These are phyloP conservation scores for Teunomyces lycoperdinae DNA, from an alignment of 805 yeast genomes.

Conservation along the genomic window DNA sequence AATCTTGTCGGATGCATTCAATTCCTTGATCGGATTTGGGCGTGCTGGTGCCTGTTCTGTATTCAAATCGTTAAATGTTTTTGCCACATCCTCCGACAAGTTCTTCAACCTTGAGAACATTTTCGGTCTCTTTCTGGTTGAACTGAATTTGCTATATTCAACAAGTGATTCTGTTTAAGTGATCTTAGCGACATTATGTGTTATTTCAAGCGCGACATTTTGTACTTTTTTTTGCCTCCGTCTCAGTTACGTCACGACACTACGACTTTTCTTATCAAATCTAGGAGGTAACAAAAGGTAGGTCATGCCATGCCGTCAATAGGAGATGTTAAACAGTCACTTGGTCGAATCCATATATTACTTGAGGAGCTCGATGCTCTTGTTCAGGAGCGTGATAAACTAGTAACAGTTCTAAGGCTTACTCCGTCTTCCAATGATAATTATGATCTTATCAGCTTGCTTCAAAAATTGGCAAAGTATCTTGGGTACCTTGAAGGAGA, in stretches of 20 bases:
- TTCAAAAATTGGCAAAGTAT: constrained; percentile 25
- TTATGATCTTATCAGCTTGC: constrained; percentile 29
- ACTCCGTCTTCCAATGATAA: constrained; percentile 40
- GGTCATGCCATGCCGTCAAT: constrained; percentile 10
- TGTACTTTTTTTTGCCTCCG: not conserved
- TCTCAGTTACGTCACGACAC: constrained; percentile 1
- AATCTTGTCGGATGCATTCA: constrained; percentile 33
- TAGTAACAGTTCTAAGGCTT: constrained; percentile 26
- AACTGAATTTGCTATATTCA: not conserved
- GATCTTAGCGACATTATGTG: constrained; percentile 1
- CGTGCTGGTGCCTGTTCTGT: constrained; percentile 22
- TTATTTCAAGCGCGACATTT: not conserved
- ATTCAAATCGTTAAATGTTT: constrained; percentile 36
- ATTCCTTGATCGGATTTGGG: constrained; percentile 18
- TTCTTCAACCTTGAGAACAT: constrained; percentile 43
- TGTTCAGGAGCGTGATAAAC: constrained; percentile 33
- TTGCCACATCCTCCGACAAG: constrained; percentile 46
- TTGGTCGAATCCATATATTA: constrained; percentile 15
- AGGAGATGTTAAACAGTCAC: constrained; percentile 18
- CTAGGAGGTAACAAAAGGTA: not conserved
- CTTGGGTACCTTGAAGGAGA: constrained; percentile 31
- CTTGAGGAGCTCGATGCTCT: constrained; percentile 27
- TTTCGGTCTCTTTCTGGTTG: not conserved
- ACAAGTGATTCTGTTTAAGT: not conserved
- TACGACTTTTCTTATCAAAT: constrained; percentile 1